Base-by-base conservation (phyloP, 768 basidiomycete genomes). In the Cystobasidiopsis lactophilus region DNA sequence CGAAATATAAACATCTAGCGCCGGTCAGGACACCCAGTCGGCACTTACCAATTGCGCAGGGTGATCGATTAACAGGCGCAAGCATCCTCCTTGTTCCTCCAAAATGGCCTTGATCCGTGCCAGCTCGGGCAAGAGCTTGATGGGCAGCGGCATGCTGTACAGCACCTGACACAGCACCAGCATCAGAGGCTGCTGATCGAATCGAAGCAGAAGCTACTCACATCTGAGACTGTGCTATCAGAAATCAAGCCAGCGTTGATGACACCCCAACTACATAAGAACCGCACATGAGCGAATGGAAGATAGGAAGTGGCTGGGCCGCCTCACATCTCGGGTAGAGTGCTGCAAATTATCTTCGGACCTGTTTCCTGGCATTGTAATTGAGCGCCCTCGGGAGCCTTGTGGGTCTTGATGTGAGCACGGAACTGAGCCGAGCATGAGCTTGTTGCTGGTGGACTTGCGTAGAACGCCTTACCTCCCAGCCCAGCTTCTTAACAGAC, bases 321-420 rank as follows among this genome's bases (percentile, higher is more conserved):
- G 18, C 21, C 50, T 23, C 26, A 51, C 50, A 51, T 51, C 40
- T 51, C 50, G 19, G 50, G 50, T 3, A 51, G 24, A 11, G 50
- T 51, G 50, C 50, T 51, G 18, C 35, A 35, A 24, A 47, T 47
- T 9, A 53, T 44, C 24, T 40, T 46, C 27, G 52, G 37, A 3
- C 52, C 52, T 3, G 48, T 38, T 3, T 38, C 29, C 48, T 54
- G 16, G 48, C 48, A 50, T 40, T 54, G 53, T 11, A 50, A 33
- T 2, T 35, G 9, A 19, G 40, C 39, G 14, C 53, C 53, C n/a
- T 54, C 53, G 2, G 48, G 16, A 10, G 53, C 40, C 48, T 54
- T 54, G 48, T 54, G 53, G 16, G 53, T 54, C 40, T 54, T 54
- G 37, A 54, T 30, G 40, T 54, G 53, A 2, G 53, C 48, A 21